phyloP scores from a whole-genome alignment of 148 eudicot genomes.

The Silene uniflora region DNA sequence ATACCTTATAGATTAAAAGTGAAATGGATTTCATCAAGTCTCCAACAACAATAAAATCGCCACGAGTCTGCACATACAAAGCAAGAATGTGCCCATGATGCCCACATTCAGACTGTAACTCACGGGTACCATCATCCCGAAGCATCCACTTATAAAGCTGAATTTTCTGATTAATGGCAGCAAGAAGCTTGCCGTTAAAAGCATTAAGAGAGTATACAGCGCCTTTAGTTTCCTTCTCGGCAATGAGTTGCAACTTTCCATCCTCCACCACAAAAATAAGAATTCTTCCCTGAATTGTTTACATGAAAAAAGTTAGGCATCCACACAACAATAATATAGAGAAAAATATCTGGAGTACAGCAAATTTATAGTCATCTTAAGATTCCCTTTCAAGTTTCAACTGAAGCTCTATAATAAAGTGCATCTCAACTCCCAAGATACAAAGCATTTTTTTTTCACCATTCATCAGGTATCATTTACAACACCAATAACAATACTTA shows the following conservation, averaged over 20 bases:
- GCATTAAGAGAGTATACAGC: conserved; percentile 87
- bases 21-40: conserved; percentile 97
- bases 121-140: conserved; percentile 84
- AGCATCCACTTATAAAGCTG: conserved; percentile 94
- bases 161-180: conserved; percentile 96
- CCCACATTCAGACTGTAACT: conserved; percentile 92
- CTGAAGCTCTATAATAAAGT: neutral
- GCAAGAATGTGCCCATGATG: conserved; percentile 99
- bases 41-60: conserved; percentile 94
- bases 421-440: neutral
- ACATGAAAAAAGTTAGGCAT: neutral
- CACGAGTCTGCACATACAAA: conserved; percentile 90
- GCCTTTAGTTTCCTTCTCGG: conserved; percentile 95
- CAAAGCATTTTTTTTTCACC: neutral
- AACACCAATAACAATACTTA: neutral
- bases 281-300: conserved; percentile 62
- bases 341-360: neutral
- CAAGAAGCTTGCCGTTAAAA: conserved; percentile 88
- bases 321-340: neutral
- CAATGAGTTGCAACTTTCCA: conserved; percentile 80
- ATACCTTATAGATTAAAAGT: conserved; percentile 82
- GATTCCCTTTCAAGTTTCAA: neutral
- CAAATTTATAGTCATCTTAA: neutral
- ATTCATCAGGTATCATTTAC: neutral
- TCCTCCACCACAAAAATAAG: conserved; percentile 78